Evolutionary conservation across 1,284 basidiomycete genomes (phyloP), one percentile per base, ranked within the genome.

Genomic region (Leccinum solheimii): DNA sequence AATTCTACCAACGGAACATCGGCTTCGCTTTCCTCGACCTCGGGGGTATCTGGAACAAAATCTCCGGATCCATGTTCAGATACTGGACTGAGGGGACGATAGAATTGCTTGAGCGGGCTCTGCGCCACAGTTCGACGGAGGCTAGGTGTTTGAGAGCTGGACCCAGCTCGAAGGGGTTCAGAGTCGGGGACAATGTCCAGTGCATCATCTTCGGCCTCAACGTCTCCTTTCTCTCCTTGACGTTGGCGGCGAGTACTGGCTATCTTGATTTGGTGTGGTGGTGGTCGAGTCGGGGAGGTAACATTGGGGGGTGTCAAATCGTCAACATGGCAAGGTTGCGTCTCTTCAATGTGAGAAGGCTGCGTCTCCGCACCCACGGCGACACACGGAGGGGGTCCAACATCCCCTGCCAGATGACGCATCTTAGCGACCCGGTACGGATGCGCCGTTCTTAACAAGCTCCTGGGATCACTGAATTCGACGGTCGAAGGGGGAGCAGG

Each of bases 101-200:
- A 69, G 23, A 11, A 5, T 19, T 66, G 62, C 56, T 66, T 72
- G 10, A 51, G 57, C 26, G 68, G 69, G 57, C 61, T 64, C 23
- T 57, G 59, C 14, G 26, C 56, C 45, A 58, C 32, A 27, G 40
- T 40, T 43, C 51, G 60, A 54, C 56, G 49, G n/a, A 43, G 59
- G 27, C 50, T 49, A 43, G 63, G 58, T 19, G 63, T 57, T 50
- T 59, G 54, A 40, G 49, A 11, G 32, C 60, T 54, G 5, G 50
- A 43, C 21, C 56, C 72, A 49, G 64, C 69, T 59, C 64, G 65
- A 60, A 72, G 63, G 52, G 83, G 81, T 60, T 86, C 84, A 7
- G 84, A 87, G 67, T 87, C 86, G 5, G 86, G 85, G 19, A 88
- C 76, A 57, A 86, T 57, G 53, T 82, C 81, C 67, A 77, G 75